These are phyloP conservation scores for Leptographium radiaticola DNA, from an alignment of 2,329 filamentous ascomycete species.

Conservation along the genomic window DNA sequence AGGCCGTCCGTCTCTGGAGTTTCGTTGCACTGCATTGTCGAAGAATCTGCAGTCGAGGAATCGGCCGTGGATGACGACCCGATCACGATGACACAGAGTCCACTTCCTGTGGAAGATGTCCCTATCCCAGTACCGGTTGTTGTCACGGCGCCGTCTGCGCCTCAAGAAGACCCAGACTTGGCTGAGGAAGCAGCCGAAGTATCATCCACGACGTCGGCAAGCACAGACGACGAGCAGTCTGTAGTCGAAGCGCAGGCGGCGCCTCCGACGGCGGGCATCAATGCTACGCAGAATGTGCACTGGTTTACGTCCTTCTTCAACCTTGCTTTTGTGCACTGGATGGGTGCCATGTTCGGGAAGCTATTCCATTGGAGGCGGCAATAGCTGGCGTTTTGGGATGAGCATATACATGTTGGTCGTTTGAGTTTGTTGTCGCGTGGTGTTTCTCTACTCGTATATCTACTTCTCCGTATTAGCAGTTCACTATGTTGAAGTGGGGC, in stretches of 20 bases:
- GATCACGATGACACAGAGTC: neutral
- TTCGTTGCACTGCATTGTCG: conserved; percentile 1
- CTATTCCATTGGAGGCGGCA: conserved; percentile 16
- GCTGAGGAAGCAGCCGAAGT: neutral
- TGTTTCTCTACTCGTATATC: too few species aligned
- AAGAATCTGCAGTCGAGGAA: neutral
- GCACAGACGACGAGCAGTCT: neutral
- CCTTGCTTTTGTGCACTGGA: conserved; percentile 25
- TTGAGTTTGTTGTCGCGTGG: too few species aligned
- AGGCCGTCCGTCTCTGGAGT: neutral
- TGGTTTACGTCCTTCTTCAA: conserved; percentile 23
- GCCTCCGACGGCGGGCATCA: neutral
- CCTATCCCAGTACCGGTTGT: too few species aligned
- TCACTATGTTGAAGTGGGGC: neutral
- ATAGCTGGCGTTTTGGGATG: neutral
- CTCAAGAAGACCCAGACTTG: too few species aligned
- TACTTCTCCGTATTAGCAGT: too few species aligned
- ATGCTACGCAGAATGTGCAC: conserved; percentile 6
- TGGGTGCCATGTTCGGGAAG: conserved; percentile 22
- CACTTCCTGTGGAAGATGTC: neutral
- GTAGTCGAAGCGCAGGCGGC: neutral
- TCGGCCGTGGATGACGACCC: neutral
- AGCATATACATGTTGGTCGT: neutral
- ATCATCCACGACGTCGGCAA: neutral
- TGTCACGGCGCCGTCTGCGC: too few species aligned